These are phyloP conservation scores for Microbotryum saponariae DNA, from an alignment of 1,284 basidiomycete genomes.

Conservation along the genomic window DNA sequence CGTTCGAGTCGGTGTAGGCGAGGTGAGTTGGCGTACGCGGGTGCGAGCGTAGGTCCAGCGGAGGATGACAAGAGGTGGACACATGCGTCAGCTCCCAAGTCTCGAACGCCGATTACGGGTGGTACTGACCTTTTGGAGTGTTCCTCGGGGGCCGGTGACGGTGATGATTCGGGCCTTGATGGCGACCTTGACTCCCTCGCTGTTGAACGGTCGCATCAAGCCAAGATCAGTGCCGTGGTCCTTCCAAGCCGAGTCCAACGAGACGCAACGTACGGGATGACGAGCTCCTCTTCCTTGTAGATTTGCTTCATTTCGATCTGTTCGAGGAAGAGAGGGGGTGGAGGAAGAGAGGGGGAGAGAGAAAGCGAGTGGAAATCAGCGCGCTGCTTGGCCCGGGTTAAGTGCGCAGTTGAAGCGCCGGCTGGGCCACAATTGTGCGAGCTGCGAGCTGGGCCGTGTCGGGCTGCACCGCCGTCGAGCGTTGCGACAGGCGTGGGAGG, in stretches of 20 bases:
- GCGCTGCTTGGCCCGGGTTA: neutral
- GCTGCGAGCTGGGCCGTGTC: too few relatives aligned
- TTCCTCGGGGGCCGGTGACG: conserved; percentile 82
- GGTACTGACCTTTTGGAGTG: conserved; percentile 58
- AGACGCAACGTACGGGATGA: conserved; percentile 52
- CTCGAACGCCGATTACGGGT: neutral
- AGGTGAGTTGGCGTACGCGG: neutral
- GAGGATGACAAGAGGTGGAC: neutral
- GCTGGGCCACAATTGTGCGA: too few relatives aligned
- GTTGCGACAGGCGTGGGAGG: too few relatives aligned
- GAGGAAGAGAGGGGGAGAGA: conserved; percentile 12
- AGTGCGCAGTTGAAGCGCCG: neutral
- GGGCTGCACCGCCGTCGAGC: too few relatives aligned
- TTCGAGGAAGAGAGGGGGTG: conserved; percentile 39
- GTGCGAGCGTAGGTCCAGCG: neutral
- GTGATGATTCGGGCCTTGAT: conserved; percentile 84
- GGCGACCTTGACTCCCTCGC: conserved; percentile 65
- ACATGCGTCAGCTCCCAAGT: neutral
- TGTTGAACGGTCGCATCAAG: neutral
- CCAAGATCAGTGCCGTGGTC: neutral
- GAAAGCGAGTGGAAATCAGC: conserved; percentile 4
- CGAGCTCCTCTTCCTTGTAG: conserved; percentile 87
- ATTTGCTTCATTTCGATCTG: conserved; percentile 71
- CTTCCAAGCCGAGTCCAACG: neutral
- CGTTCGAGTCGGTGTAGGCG: neutral